phyloP scores from a whole-genome alignment of 176 grass and related monocot species.

The maize (Zea mays) region DNA sequence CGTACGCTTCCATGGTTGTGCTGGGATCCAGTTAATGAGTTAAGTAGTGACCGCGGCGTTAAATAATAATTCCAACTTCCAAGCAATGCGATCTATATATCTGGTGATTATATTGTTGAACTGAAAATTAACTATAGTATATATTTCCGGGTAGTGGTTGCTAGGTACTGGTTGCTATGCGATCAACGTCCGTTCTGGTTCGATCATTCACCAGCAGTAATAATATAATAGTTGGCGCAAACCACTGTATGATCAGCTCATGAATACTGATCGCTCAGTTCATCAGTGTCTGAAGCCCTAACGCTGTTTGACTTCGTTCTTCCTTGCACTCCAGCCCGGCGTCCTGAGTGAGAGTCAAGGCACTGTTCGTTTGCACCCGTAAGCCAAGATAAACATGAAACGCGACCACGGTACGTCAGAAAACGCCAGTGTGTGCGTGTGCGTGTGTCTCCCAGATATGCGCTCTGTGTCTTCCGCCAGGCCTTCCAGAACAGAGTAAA shows the following conservation, averaged over 20 bases:
- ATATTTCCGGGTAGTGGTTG: background rate
- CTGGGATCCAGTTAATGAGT: constrained; percentile 27
- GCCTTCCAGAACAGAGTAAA: background rate
- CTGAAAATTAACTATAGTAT: constrained; percentile 24
- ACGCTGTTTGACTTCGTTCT: no score
- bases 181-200: constrained; percentile 18
- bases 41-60: background rate
- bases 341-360: background rate
- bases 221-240: constrained; percentile 8
- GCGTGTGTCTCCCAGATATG: background rate
- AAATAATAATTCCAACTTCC: constrained; percentile 5
- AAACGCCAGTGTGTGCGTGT: background rate
- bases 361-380: background rate
- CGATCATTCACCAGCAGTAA: constrained; percentile 34
- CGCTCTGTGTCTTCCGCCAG: constrained; percentile 12
- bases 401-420: constrained; percentile 17
- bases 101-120: background rate
- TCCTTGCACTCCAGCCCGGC: background rate
- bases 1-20: background rate
- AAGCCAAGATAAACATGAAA: constrained; percentile 3
- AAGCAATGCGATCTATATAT: background rate
- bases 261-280: background rate
- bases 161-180: background rate
- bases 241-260: background rate
- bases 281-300: no score